Evolutionary conservation across 108 stramenopile species (phyloP), one percentile per base, ranked within the genome.

Genomic region (Cyclotella sp.): DNA sequence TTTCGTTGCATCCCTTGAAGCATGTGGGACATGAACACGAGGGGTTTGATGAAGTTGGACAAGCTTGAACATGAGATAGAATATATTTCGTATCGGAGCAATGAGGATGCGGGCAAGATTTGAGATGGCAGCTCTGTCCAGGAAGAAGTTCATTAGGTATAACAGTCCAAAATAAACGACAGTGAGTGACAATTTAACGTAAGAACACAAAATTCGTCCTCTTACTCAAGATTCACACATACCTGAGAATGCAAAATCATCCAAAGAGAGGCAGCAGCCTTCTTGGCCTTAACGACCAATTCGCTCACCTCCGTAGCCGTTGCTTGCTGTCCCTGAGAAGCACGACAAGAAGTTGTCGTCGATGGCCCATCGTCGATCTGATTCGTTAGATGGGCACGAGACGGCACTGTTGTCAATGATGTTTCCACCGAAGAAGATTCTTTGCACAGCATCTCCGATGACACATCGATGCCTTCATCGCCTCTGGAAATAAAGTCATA

Each of bases 231-330:
- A 61, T n/a, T 39, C 10, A n/a, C 13, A 60, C 93, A 39, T 83
- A 95, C 93, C 91, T 93, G 89, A 18, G 94, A 89, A 84, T 95
- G 94, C 18, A 95, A 76, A 30, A 95, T 82, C 54, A 87, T 88
- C 89, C 88, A 95, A n/a, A 95, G 70, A 2, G 89, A 91, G 0
- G 85, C 79, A 15, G 94, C 90, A 27, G 94, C 94, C 65, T 89
- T 88, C 72, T 95, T 95, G 13, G 94, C 89, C 67, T 93, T 95
- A 30, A 79, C 60, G 7, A 93, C 81, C 16, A 93, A 52, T 42
- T 82, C 81, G 46, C 87, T 79, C 19, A 93, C 63, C 11, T 64
- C 44, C 9, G 41, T 29, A 64, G 28, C 26, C 43, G 61, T 16
- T 30, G 27, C 6, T 34, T 34, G 18, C 5, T 39, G 22, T n/a